phyloP scores from a whole-genome alignment of 805 yeast species.

The Grigorovia transvaalensis region DNA sequence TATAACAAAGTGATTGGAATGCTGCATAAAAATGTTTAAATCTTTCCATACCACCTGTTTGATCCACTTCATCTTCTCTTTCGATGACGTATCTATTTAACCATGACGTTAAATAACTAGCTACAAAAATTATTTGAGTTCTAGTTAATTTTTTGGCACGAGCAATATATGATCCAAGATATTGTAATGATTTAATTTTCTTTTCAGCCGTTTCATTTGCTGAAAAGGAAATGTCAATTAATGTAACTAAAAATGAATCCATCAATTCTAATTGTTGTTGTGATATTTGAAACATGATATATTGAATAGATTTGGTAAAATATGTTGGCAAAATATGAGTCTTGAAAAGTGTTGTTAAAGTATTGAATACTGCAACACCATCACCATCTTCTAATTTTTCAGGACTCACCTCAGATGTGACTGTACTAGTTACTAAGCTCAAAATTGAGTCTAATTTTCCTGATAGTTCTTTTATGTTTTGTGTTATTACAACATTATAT shows the following conservation, averaged over 20 bases:
- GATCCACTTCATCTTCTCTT: slow-evolving; percentile 72
- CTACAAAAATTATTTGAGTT: slow-evolving; percentile 68
- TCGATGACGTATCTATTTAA: slow-evolving; percentile 69
- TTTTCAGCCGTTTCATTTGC: slow-evolving; percentile 58
- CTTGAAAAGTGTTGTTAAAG: slow-evolving; percentile 65
- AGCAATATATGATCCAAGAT: slow-evolving; percentile 81
- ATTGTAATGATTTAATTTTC: slow-evolving; percentile 83
- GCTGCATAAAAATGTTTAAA: slow-evolving; percentile 85
- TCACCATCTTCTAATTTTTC: slow-evolving; percentile 48
- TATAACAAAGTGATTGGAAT: slow-evolving; percentile 80
- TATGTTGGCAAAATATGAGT: slow-evolving; percentile 85
- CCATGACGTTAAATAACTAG: slow-evolving; percentile 79
- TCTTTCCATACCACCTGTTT: slow-evolving; percentile 71
- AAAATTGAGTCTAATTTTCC: slow-evolving; percentile 65
- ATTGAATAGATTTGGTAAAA: slow-evolving; percentile 81
- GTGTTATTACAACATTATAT: slow-evolving; percentile 36
- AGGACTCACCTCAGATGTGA: slow-evolving; percentile 39
- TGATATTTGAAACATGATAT: slow-evolving; percentile 66
- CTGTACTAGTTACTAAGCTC: slow-evolving; percentile 41
- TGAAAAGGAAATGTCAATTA: slow-evolving; percentile 75
- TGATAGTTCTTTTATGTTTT: slow-evolving; percentile 43
- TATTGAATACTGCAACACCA: slow-evolving; percentile 60
- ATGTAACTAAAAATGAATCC: slow-evolving; percentile 71
- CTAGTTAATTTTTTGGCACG: slow-evolving; percentile 66
- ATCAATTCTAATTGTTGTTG: slow-evolving; percentile 74